phyloP scores from a whole-genome alignment of 2,329 filamentous ascomycete species.

The Fusarium liriodendri region DNA sequence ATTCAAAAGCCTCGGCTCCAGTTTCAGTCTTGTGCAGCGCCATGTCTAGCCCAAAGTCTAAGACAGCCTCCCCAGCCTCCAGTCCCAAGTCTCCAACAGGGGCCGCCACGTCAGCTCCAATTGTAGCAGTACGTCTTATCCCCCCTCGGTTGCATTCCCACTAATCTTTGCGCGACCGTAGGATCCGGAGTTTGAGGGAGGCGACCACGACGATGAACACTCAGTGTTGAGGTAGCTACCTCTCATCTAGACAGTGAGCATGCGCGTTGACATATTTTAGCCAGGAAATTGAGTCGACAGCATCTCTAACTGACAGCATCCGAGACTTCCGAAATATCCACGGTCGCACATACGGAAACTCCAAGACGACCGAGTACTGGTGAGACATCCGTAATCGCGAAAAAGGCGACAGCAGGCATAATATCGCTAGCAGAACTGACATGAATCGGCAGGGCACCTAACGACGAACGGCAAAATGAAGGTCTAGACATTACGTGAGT shows the following conservation, averaged over 20 bases:
- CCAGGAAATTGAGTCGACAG: constrained; percentile 24
- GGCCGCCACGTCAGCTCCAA: constrained; percentile 17
- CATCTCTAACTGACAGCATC: constrained; percentile 33
- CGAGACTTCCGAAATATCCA: constrained; percentile 32
- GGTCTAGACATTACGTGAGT: constrained; percentile 34
- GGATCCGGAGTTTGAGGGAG: constrained; percentile 27
- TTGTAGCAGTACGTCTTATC: constrained; percentile 13
- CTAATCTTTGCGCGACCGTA: constrained; percentile 9
- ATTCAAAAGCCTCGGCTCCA: background rate
- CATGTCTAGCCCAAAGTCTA: constrained; percentile 20
- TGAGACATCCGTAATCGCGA: constrained; percentile 6
- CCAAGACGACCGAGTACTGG: constrained; percentile 34
- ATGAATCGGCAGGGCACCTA: constrained; percentile 15
- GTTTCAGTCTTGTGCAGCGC: background rate
- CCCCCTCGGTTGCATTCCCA: background rate
- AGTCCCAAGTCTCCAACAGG: constrained; percentile 5
- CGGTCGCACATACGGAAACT: constrained; percentile 33
- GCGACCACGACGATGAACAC: constrained; percentile 9
- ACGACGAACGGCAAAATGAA: constrained; percentile 30
- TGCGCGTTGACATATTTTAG: constrained; percentile 8
- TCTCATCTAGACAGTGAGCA: background rate
- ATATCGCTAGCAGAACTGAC: constrained; percentile 3
- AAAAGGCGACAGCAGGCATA: background rate
- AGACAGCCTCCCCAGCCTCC: constrained; percentile 3
- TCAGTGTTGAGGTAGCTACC: constrained; percentile 21